A percentile compares a stretch with the other conserved stretches of the same genome.
phyloP scores from a whole-genome alignment of 2,329 filamentous ascomycete genomes.

The Fusarium hainanense region DNA sequence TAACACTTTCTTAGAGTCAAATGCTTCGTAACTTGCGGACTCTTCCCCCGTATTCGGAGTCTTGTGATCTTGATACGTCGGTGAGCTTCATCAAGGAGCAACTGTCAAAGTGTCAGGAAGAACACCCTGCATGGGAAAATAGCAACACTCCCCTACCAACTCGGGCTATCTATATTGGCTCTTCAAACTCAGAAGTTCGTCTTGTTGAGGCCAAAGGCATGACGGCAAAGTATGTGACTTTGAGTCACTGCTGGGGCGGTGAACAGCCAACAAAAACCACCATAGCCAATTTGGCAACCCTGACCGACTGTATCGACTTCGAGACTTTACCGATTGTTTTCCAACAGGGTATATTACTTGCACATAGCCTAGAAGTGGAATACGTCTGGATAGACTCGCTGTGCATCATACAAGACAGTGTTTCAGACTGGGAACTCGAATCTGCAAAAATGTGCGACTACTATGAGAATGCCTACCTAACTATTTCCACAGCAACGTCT shows the following conservation, averaged over 20 bases:
- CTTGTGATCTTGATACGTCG: not conserved
- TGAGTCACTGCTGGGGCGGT: not conserved
- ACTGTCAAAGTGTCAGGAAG: not conserved
- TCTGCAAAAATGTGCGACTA: not conserved
- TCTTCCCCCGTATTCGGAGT: rapidly evolving
- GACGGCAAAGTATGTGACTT: not conserved
- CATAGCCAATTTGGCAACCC: rapidly evolving
- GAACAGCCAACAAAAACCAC: not conserved
- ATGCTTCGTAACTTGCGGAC: too few species aligned
- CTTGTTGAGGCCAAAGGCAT: too few species aligned
- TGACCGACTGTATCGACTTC: rapidly evolving
- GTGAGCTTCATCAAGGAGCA: not conserved
- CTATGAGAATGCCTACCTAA: not conserved
- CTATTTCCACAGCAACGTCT: not conserved
- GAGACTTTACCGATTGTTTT: not conserved
- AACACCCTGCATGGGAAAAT: rapidly evolving
- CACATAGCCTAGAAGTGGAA: not conserved
- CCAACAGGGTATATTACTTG: not conserved
- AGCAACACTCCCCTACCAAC: rapidly evolving
- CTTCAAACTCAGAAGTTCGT: too few species aligned
- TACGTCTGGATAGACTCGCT: not conserved
- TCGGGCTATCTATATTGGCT: not conserved
- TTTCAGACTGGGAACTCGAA: not conserved
- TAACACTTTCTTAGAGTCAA: too few species aligned
- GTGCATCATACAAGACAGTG: not conserved